Evolutionary conservation across 2,329 filamentous ascomycete genomes (phyloP).

Genomic region (Myriosclerotinia curreyana): DNA sequence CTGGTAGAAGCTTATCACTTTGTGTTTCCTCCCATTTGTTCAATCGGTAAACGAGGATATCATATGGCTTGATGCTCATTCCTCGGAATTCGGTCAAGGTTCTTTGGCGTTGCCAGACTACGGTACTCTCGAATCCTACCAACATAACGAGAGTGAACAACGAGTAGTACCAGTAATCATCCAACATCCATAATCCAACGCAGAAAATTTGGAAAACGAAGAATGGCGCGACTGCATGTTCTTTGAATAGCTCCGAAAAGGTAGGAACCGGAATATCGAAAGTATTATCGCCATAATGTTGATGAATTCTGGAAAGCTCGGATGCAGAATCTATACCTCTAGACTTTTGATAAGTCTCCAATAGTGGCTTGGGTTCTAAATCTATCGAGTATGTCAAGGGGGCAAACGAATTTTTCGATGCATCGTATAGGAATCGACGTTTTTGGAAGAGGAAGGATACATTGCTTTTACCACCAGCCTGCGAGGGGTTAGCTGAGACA

Average conservation of each 20-base stretch:
- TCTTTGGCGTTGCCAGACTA: conserved; percentile 97
- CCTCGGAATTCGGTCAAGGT: conserved; percentile 95
- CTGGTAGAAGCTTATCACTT: conserved; percentile 89
- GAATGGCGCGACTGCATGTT: conserved; percentile 97
- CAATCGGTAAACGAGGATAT: conserved; percentile 84
- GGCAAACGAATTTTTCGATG: conserved; percentile 69
- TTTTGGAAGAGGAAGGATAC: conserved; percentile 97
- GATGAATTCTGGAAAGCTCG: conserved; percentile 76
- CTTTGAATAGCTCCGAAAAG: conserved; percentile 93
- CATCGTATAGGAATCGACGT: conserved; percentile 84
- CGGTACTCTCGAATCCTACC: conserved; percentile 94
- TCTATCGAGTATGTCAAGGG: conserved; percentile 84
- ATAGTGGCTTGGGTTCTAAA: conserved; percentile 72
- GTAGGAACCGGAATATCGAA: conserved; percentile 98
- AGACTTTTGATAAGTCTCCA: conserved; percentile 76
- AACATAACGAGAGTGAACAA: conserved; percentile 99
- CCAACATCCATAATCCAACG: conserved; percentile 95
- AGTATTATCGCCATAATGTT: conserved; percentile 93
- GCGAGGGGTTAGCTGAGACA: conserved; percentile 28
- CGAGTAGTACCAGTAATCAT: conserved; percentile 99
- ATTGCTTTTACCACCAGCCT: conserved; percentile 70
- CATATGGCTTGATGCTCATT: conserved; percentile 99
- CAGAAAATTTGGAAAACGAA: conserved; percentile 99
- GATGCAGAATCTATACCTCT: conserved; percentile 69
- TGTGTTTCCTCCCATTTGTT: conserved; percentile 84